Evolutionary conservation across 495 filamentous ascomycete species (phyloP).

Genomic region (Sporormia fimetaria): DNA sequence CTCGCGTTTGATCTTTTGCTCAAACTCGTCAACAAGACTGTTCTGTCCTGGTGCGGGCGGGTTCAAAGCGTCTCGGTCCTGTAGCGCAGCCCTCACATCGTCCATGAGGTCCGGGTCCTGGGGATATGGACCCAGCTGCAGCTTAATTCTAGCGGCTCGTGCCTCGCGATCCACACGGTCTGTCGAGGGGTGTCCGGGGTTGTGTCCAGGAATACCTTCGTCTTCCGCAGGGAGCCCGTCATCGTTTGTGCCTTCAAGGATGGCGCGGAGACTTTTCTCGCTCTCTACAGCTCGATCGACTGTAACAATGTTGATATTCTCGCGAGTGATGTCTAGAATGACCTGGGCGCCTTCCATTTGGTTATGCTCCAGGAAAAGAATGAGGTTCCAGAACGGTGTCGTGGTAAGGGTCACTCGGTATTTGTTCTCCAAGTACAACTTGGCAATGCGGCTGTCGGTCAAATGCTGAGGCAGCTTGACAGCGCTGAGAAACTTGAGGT

Average conservation of each 20-base stretch:
- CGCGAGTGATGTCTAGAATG: slow-evolving; percentile 63
- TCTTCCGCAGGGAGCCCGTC: slow-evolving; percentile 66
- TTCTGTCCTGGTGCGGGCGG: slow-evolving; percentile 54
- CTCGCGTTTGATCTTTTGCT: slow-evolving; percentile 77
- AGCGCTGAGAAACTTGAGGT: slow-evolving; percentile 54
- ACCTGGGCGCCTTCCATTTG: slow-evolving; percentile 64
- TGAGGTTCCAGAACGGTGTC: slow-evolving; percentile 62
- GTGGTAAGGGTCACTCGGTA: slow-evolving; percentile 80
- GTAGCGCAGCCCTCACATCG: slow-evolving; percentile 73
- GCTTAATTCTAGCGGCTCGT: slow-evolving; percentile 35
- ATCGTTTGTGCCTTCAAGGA: slow-evolving; percentile 49
- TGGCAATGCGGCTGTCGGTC: slow-evolving; percentile 54
- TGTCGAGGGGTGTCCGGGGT: slow-evolving; percentile 70
- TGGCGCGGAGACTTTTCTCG: slow-evolving; percentile 67
- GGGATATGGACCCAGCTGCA: slow-evolving; percentile 68
- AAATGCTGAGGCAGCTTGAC: slow-evolving; percentile 70
- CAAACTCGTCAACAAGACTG: slow-evolving; percentile 64
- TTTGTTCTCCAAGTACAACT: slow-evolving; percentile 69
- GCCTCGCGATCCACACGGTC: slow-evolving; percentile 50
- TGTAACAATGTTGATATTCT: slow-evolving; percentile 58
- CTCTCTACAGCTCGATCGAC: slow-evolving; percentile 60
- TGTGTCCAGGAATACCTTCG: slow-evolving; percentile 87
- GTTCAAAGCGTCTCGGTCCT: slow-evolving; percentile 62
- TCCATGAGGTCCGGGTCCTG: slow-evolving; percentile 66
- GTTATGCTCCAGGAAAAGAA: slow-evolving; percentile 79